Evolutionary conservation across 2,329 filamentous ascomycete genomes (phyloP), one percentile per base, ranked within the genome.

Genomic region (Atkinsonella hypoxylon): DNA sequence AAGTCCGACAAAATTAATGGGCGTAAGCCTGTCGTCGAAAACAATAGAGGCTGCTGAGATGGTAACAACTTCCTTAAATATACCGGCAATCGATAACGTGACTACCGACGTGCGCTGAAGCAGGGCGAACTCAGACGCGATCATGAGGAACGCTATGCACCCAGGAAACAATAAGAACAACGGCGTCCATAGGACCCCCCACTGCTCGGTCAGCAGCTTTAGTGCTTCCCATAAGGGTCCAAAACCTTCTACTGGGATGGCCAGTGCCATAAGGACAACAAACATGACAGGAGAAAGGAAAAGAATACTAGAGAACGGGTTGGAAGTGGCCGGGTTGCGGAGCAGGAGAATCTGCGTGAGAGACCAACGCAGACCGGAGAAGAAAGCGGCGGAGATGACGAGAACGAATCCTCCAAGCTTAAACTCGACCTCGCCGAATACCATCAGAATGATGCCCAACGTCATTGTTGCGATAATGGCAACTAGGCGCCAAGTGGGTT

Each of bases 231-330:
- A 64, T 7, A 97, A 78, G 9, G 79, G 76, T 5, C 70, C 64
- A 47, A 90, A 79, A 2, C 90, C 90, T 69, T 98, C 93, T 4
- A 95, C 84, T 2, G 89, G 85, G 18, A 96, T 70, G 31, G 93
- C 89, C 56, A 98, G 85, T 51, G 82, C 60, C 48, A 94, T 73
- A 31, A 98, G 76, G 18, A 85, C 85, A 55, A 85, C 43, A 62
- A 98, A 98, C 93, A 98, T 98, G 68, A 96, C 80, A 1, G 93
- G 93, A 0, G 90, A 90, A n/a, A 98, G 81, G 69, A 90, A 96
- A 71, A 97, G 96, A 58, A 98, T 95, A 59, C 87, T 94, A 13
- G 89, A 91, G 67, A 98, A 97, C 0, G 93, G 93, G 62, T 98
- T 98, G 43, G 87, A 88, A 0, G 93, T 98, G 18, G 93, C 90